Base-by-base conservation (phyloP, 2,329 filamentous ascomycete species). In the Curvularia sp. region DNA sequence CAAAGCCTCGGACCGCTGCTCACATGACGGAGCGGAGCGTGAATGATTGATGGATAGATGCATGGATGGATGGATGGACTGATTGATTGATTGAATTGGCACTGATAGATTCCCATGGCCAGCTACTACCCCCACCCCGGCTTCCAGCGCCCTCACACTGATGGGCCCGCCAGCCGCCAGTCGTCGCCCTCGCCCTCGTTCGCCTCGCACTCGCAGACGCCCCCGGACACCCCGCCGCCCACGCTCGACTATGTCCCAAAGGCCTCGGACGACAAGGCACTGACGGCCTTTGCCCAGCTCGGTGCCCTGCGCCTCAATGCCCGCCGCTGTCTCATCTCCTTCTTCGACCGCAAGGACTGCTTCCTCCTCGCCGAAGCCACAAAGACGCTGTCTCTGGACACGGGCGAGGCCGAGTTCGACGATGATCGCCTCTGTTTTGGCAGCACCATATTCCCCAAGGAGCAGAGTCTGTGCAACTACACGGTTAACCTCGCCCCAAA, bases 211-310 rank as follows among this genome's bases (percentile, higher is more conserved):
- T 49, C 69, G 60, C 63, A 53, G 49, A 51, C 51, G 18, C 56
- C 55, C 10, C 56, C 65, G 32, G 27, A 34, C 27, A 57, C 65
- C 25, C 66, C 61, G 28, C 59, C 64, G 42, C 61, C 55, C 6
- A 39, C 61, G 12, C 49, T 59, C 23, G 54, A 55, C 23, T 38
- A 50, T 42, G 48, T 42, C 21, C 63, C 59, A 12, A 57, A 49
- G 23, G 63, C 70, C 1, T 72, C 71, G 9, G 70, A 77, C 28
- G 76, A 78, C 49, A 70, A 66, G 50, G 74, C 74, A 36, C 57
- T 78, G 59, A 74, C 72, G 9, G 73, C 75, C 9, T 77, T 78
- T 56, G 75, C 75, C 1, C 76, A 78, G 36, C 53, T 78, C 38
- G 76, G 74, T 3, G 75, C 76, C n/a, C 63, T 78, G 21, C 74